A percentile compares a stretch with the other conserved stretches of the same genome.
Evolutionary conservation across 75 land plant genomes (phyloP).

Genomic region (Sequoia sempervirens): DNA sequence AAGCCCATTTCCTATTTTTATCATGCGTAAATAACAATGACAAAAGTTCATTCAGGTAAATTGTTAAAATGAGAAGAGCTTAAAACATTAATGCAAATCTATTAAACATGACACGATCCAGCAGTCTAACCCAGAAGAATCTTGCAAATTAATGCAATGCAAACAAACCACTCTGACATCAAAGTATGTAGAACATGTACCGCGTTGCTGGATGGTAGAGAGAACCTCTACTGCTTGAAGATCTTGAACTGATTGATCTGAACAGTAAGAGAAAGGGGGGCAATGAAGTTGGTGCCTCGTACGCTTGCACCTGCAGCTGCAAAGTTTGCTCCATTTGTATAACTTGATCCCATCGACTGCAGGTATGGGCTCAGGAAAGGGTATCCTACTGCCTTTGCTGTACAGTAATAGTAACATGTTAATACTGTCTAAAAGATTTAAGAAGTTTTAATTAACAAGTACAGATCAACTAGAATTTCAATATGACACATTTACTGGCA

Average conservation of each 20-base stretch:
- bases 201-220: background rate
- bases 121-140: background rate
- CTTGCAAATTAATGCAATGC: no score
- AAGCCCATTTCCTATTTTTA: slow-evolving; percentile 24
- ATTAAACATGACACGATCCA: background rate
- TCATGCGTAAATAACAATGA: slow-evolving; percentile 12
- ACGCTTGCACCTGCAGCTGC: slow-evolving; percentile 59
- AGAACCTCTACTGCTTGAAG: slow-evolving; percentile 26
- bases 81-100: background rate
- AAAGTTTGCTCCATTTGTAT: slow-evolving; percentile 61
- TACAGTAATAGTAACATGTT: background rate
- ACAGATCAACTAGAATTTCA: no score
- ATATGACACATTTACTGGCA: no score
- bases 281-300: background rate
- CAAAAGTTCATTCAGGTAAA: background rate
- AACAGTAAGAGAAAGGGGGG: slow-evolving; percentile 18
- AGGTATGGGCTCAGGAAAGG: slow-evolving; percentile 48
- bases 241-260: slow-evolving; percentile 23
- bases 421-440: background rate
- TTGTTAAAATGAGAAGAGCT: no score
- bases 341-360: slow-evolving; percentile 50
- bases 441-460: background rate
- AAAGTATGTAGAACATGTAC: background rate
- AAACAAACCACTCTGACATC: no score
- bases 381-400: slow-evolving; percentile 47